phyloP scores from a whole-genome alignment of 169 alveolate genomes.

The Cryptosporidium canis region DNA sequence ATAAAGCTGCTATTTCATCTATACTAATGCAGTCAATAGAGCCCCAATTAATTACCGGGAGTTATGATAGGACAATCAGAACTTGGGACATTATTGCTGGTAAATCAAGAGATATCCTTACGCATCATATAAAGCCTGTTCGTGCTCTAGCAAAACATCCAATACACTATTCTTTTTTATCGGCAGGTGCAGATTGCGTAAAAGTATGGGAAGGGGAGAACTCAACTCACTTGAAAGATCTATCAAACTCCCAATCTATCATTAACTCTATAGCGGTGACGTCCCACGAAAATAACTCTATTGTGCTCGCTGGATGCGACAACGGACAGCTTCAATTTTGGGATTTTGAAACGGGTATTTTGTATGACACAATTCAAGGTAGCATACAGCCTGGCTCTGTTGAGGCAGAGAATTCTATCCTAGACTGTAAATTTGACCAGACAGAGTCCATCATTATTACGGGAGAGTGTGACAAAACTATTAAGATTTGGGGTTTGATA shows the following conservation, averaged over 20 bases:
- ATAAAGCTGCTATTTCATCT: slow-evolving; percentile 92
- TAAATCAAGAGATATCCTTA: slow-evolving; percentile 90
- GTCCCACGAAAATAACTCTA: slow-evolving; percentile 87
- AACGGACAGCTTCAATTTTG: slow-evolving; percentile 95
- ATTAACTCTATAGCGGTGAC: slow-evolving; percentile 90
- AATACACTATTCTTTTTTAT: slow-evolving; percentile 94
- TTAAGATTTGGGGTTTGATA: slow-evolving; percentile 87
- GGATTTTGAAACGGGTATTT: slow-evolving; percentile 97
- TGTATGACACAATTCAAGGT: slow-evolving; percentile 88
- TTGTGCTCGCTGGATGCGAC: slow-evolving; percentile 95
- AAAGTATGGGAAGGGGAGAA: slow-evolving; percentile 92
- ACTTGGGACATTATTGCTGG: slow-evolving; percentile 98
- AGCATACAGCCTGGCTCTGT: slow-evolving; percentile 96
- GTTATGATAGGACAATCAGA: slow-evolving; percentile 93
- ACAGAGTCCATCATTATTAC: slow-evolving; percentile 94
- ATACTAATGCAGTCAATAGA: slow-evolving; percentile 91
- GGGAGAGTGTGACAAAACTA: slow-evolving; percentile 98
- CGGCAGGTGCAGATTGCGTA: slow-evolving; percentile 96
- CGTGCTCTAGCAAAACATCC: slow-evolving; percentile 95
- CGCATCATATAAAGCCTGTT: slow-evolving; percentile 97
- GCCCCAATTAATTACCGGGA: slow-evolving; percentile 97
- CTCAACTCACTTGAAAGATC: slow-evolving; percentile 85
- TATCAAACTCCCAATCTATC: slow-evolving; percentile 90
- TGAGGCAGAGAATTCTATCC: slow-evolving; percentile 95
- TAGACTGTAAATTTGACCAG: slow-evolving; percentile 92